Percentiles rank a stretch among this genome's conserved stretches.
These are phyloP conservation scores for Boletus rex-veris DNA, from an alignment of 768 basidiomycete genomes.

Conservation along the genomic window DNA sequence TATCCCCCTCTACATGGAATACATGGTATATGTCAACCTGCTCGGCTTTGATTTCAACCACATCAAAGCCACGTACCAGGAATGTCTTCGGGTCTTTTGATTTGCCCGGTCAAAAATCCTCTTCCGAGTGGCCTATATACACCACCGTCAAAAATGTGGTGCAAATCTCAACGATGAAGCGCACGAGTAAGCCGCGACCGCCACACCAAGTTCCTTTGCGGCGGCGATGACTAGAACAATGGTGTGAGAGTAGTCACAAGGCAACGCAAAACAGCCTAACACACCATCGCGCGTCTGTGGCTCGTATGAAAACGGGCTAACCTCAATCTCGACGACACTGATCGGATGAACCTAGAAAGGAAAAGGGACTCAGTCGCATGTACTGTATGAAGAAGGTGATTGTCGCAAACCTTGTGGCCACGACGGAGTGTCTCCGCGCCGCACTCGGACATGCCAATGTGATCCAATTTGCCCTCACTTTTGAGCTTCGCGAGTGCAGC, in stretches of 20 bases:
- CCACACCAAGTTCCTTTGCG: slow-evolving; percentile 49
- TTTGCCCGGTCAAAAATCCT: slow-evolving; percentile 32
- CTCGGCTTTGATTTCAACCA: not conserved
- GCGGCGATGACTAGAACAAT: slow-evolving; percentile 43
- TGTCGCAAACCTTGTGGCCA: slow-evolving; percentile 19
- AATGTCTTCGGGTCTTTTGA: slow-evolving; percentile 38
- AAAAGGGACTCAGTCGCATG: too few species aligned
- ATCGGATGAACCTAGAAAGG: slow-evolving; percentile 47
- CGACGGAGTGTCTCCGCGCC: slow-evolving; percentile 44
- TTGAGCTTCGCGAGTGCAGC: slow-evolving; percentile 39
- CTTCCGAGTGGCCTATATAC: slow-evolving; percentile 25
- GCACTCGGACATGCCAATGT: slow-evolving; percentile 57
- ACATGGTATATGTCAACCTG: not conserved
- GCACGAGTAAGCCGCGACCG: slow-evolving; percentile 58
- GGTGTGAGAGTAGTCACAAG: not conserved
- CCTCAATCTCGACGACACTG: slow-evolving; percentile 62
- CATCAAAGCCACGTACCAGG: slow-evolving; percentile 14
- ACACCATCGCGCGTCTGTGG: slow-evolving; percentile 30
- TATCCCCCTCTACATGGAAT: slow-evolving; percentile 36
- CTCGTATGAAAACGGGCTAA: slow-evolving; percentile 58
- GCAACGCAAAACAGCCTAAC: not conserved
- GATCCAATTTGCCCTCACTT: slow-evolving; percentile 32
- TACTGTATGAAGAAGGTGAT: not conserved
- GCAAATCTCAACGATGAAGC: slow-evolving; percentile 18
- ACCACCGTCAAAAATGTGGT: not conserved